These are phyloP conservation scores for Oxalis stricta DNA, from an alignment of 441 rosid species.

Conservation along the genomic window DNA sequence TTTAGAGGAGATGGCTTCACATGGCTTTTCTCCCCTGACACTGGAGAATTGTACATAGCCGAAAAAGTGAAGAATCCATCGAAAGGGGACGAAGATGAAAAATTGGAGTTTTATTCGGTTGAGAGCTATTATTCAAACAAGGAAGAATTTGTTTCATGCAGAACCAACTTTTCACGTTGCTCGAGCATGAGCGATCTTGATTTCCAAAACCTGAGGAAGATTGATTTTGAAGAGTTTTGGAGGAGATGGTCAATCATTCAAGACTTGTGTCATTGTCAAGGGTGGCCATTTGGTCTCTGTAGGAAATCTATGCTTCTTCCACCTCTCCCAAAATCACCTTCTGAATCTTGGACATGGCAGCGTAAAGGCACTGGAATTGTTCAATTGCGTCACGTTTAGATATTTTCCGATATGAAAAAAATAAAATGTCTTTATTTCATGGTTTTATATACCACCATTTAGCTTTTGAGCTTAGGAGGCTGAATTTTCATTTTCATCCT, in stretches of 20 bases:
- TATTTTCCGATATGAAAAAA: too few relatives aligned
- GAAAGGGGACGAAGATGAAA: conserved; percentile 10
- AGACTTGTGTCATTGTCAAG: conserved; percentile 64
- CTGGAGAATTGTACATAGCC: conserved; percentile 19
- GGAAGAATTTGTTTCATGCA: conserved; percentile 44
- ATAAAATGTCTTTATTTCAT: background rate
- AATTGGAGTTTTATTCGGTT: conserved; percentile 46
- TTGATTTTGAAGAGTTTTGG: conserved; percentile 17
- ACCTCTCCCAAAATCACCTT: conserved; percentile 76
- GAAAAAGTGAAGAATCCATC: conserved; percentile 11
- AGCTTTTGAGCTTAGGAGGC: background rate
- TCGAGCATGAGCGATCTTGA: conserved; percentile 41
- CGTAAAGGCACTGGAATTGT: conserved; percentile 28
- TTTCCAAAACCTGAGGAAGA: conserved; percentile 16
- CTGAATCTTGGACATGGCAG: conserved; percentile 91
- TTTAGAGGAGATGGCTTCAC: conserved; percentile 28
- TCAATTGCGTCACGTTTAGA: conserved; percentile 18
- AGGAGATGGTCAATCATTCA: conserved; percentile 42
- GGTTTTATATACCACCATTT: background rate
- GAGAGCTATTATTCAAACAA: conserved; percentile 54
- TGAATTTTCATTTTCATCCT: too few relatives aligned
- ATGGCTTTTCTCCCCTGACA: conserved; percentile 28
- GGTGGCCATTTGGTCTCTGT: conserved; percentile 88
- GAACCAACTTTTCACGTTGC: conserved; percentile 40
- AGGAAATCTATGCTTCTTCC: conserved; percentile 65